These are phyloP conservation scores for Pleurotus salmoneostramineus DNA, from an alignment of 768 basidiomycete species.

Conservation along the genomic window DNA sequence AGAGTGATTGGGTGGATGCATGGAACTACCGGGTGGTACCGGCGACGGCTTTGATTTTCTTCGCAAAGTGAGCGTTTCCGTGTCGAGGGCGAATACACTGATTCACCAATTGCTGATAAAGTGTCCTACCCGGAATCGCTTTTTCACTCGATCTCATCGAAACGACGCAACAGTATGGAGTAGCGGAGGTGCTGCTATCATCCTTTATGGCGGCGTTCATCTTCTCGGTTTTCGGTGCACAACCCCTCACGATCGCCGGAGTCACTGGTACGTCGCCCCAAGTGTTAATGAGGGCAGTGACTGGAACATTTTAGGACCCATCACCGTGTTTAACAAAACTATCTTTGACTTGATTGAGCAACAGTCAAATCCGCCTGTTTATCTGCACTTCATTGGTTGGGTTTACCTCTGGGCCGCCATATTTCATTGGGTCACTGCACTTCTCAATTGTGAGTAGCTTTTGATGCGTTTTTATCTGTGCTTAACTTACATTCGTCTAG, in stretches of 20 bases:
- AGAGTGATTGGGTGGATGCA: constrained; percentile 86
- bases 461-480: not conserved
- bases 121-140: constrained; percentile 86
- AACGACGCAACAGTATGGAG: constrained; percentile 86
- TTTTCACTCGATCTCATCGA: constrained; percentile 92
- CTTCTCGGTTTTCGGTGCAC: constrained; percentile 84
- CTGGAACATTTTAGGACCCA: constrained; percentile 58
- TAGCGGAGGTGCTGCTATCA: constrained; percentile 77
- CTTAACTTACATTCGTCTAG: constrained; percentile 27
- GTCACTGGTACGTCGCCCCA: constrained; percentile 59
- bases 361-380: constrained; percentile 58
- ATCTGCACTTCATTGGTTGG: constrained; percentile 89
- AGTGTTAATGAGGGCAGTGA: not conserved
- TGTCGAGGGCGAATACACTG: not conserved
- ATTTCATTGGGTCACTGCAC: constrained; percentile 77
- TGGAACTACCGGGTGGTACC: constrained; percentile 91
- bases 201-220: constrained; percentile 90
- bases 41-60: constrained; percentile 81
- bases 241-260: constrained; percentile 89
- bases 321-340: constrained; percentile 90
- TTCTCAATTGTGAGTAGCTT: constrained; percentile 60
- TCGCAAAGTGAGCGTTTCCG: constrained; percentile 60
- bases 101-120: constrained; percentile 17
- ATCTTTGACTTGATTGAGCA: constrained; percentile 72
- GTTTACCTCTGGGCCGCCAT: constrained; percentile 90